Conservation (phyloP, 2,329 filamentous ascomycete genomes). For the Diplodia intermedia region DNA sequence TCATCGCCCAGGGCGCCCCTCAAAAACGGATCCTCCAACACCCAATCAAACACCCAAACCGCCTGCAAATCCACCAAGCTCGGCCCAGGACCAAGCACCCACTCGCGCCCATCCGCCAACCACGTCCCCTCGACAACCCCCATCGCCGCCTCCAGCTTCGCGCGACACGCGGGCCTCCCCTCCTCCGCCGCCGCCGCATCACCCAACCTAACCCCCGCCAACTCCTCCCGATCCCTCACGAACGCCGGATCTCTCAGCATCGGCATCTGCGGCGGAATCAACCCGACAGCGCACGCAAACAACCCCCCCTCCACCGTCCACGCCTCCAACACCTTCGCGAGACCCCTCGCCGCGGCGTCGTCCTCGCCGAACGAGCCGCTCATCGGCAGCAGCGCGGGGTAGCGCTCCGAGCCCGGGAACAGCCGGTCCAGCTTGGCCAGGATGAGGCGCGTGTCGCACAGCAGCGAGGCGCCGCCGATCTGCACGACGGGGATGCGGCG, state of each 20-base stretch:
- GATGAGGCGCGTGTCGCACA: constrained; percentile 73
- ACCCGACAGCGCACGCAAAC: constrained; percentile 59
- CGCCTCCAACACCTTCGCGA: constrained; percentile 63
- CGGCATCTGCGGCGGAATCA: constrained; percentile 58
- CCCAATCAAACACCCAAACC: constrained; percentile 69
- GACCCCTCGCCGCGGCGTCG: constrained; percentile 41
- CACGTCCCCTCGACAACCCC: constrained; percentile 67
- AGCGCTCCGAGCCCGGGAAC: neutral
- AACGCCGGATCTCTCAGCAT: neutral
- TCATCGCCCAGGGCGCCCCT: constrained; percentile 57
- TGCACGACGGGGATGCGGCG: constrained; percentile 73
- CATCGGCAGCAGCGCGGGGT: neutral
- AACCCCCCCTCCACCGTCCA: constrained; percentile 62
- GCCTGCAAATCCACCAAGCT: constrained; percentile 71
- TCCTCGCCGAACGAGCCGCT: too few relatives aligned
- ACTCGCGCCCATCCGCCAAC: constrained; percentile 68
- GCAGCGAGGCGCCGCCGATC: constrained; percentile 70
- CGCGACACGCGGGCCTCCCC: constrained; percentile 63
- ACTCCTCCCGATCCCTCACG: constrained; percentile 30
- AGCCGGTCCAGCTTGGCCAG: constrained; percentile 65
- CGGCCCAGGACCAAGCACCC: constrained; percentile 61
- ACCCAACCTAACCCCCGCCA: neutral
- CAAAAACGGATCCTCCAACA: constrained; percentile 53
- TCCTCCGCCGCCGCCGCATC: constrained; percentile 47
- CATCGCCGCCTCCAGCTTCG: constrained; percentile 62